Conservation (phyloP, 495 filamentous ascomycete species). For the Penicillium robsamsonii region DNA sequence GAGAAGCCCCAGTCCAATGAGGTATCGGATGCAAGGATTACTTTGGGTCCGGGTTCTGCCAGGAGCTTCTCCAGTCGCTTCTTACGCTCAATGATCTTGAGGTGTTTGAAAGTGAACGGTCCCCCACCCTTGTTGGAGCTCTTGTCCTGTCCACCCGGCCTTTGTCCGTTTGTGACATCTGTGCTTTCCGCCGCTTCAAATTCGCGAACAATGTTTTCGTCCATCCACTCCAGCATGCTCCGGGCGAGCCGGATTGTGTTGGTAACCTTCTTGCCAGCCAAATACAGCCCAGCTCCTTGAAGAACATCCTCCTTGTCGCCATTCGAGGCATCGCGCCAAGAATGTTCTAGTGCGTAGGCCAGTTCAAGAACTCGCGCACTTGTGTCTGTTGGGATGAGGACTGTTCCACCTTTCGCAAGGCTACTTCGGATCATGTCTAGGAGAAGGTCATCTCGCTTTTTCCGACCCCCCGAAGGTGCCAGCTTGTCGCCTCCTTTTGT, state of each 20-base stretch:
- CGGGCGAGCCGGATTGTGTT: conserved; percentile 84
- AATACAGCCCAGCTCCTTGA: conserved; percentile 67
- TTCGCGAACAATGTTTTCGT: conserved; percentile 84
- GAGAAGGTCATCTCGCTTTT: conserved; percentile 80
- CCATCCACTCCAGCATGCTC: conserved; percentile 99
- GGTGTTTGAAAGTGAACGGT: conserved; percentile 87
- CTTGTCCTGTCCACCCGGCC: conserved; percentile 36
- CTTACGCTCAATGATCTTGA: conserved; percentile 75
- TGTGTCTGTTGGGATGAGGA: conserved; percentile 92
- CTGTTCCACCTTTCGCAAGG: conserved; percentile 80
- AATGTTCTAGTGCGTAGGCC: conserved; percentile 86
- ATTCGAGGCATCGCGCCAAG: conserved; percentile 73
- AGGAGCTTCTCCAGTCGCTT: conserved; percentile 68
- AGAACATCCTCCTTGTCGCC: conserved; percentile 53
- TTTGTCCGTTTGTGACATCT: conserved; percentile 44
- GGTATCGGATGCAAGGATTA: conserved; percentile 87
- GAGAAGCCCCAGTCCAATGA: conserved; percentile 96
- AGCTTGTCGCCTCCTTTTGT: conserved; percentile 74
- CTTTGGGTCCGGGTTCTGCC: conserved; percentile 53
- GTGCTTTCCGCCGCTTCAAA: conserved; percentile 73
- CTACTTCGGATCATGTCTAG: conserved; percentile 76
- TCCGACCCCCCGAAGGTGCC: conserved; percentile 65
- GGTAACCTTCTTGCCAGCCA: conserved; percentile 76
- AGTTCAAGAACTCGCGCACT: conserved; percentile 92
- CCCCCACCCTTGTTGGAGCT: conserved; percentile 51